Conservation (phyloP, 768 basidiomycete species). For the Termitomyces sp. region DNA sequence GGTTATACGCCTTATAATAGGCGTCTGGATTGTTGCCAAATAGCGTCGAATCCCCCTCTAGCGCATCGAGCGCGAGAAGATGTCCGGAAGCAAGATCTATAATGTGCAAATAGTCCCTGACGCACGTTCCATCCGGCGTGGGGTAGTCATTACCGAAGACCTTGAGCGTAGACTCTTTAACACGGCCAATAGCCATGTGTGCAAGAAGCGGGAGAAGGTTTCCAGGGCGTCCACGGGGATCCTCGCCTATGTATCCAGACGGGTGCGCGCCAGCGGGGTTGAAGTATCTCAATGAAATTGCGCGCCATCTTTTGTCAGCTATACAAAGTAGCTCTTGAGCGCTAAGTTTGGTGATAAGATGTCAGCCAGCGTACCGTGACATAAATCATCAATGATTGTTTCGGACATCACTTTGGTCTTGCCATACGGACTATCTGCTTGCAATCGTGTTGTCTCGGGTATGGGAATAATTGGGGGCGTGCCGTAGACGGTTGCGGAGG, state of each 20-base stretch:
- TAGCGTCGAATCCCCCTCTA: conserved; percentile 52
- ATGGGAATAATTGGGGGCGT: conserved; percentile 91
- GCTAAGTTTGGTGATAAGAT: not conserved
- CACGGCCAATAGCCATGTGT: conserved; percentile 90
- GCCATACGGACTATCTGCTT: conserved; percentile 92
- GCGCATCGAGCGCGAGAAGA: conserved; percentile 83
- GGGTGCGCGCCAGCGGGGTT: conserved; percentile 99
- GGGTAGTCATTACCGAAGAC: conserved; percentile 98
- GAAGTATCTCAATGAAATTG: conserved; percentile 92
- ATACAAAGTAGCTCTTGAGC: conserved; percentile 3
- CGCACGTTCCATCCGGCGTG: conserved; percentile 93
- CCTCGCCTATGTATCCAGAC: conserved; percentile 92
- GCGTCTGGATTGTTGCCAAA: conserved; percentile 54
- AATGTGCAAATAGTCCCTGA: conserved; percentile 93
- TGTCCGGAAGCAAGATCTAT: conserved; percentile 96
- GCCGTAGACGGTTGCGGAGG: conserved; percentile 97
- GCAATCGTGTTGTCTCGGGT: conserved; percentile 82
- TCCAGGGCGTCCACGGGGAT: conserved; percentile 91
- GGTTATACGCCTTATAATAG: conserved; percentile 92
- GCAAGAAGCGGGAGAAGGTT: conserved; percentile 92
- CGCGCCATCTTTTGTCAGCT: conserved; percentile 77
- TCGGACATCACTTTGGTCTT: conserved; percentile 96
- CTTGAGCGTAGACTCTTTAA: conserved; percentile 62
- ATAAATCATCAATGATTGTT: conserved; percentile 83
- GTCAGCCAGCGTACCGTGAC: conserved; percentile 49